Evolutionary conservation across 371 early-diverging fungal species (phyloP).

Genomic region (Entomophthora muscae): DNA sequence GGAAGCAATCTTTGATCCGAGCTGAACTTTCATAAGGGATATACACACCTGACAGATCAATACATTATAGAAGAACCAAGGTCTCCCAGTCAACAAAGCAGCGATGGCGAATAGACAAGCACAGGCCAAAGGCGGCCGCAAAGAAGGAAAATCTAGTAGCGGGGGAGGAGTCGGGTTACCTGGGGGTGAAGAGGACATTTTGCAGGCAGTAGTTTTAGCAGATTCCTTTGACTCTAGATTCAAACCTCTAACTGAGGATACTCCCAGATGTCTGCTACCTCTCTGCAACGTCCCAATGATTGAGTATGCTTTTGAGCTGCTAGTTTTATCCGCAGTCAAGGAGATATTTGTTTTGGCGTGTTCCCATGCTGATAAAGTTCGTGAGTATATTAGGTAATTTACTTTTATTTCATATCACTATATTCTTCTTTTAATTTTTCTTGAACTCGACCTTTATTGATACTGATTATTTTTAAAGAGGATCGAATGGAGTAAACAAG

Average conservation of each 20-base stretch:
- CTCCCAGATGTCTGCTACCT: conserved; percentile 80
- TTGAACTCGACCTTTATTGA: too few relatives aligned
- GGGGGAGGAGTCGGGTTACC: too few relatives aligned
- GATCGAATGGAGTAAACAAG: conserved; percentile 45
- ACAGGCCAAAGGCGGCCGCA: too few relatives aligned
- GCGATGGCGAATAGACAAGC: too few relatives aligned
- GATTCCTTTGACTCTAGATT: conserved; percentile 81
- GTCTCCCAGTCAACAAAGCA: too few relatives aligned
- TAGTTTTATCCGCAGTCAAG: conserved; percentile 66
- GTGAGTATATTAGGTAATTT: conserved; percentile 56
- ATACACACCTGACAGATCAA: too few relatives aligned
- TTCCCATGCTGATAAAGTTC: conserved; percentile 65
- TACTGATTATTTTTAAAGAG: conserved; percentile 23
- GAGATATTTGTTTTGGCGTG: conserved; percentile 76
- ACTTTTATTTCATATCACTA: too few relatives aligned
- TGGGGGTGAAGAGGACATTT: conserved; percentile 17
- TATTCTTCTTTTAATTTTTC: too few relatives aligned
- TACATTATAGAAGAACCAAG: too few relatives aligned
- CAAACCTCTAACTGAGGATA: conserved; percentile 69
- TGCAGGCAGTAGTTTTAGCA: conserved; percentile 82
- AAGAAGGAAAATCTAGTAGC: too few relatives aligned
- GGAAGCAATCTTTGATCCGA: too few relatives aligned
- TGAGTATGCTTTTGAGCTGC: conserved; percentile 82
- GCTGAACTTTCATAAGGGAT: too few relatives aligned
- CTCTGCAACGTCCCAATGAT: conserved; percentile 87